A percentile compares a stretch with the other conserved stretches of the same genome.
phyloP scores from a whole-genome alignment of 768 basidiomycete species.

The Agrocybe praecox region DNA sequence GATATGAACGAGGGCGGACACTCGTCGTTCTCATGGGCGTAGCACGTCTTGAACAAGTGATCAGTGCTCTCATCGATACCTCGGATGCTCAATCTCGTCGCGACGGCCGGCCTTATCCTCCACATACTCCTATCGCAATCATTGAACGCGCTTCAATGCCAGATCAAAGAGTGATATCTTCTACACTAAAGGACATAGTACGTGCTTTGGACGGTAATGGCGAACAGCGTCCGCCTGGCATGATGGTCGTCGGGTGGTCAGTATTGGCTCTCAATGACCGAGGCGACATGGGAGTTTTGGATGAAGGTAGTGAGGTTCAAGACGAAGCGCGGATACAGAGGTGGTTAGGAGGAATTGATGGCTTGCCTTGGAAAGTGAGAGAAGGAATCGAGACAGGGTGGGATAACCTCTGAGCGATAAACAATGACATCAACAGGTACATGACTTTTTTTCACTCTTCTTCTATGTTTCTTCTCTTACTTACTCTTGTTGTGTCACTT shows the following conservation, averaged over 20 bases:
- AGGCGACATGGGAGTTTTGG: conserved; percentile 75
- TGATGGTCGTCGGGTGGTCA: conserved; percentile 95
- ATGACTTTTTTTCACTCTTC: conserved; percentile 1
- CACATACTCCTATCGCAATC: conserved; percentile 82
- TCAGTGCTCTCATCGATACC: conserved; percentile 53
- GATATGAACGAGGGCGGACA: conserved; percentile 81
- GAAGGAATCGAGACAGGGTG: conserved; percentile 61
- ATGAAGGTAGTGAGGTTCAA: conserved; percentile 43
- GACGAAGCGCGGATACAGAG: conserved; percentile 49
- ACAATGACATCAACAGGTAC: conserved; percentile 10
- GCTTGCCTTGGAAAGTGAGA: conserved; percentile 57
- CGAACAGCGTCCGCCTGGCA: conserved; percentile 92
- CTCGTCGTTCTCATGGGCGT: conserved; percentile 94
- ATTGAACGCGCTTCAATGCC: conserved; percentile 94
- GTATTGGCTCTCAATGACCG: conserved; percentile 71
- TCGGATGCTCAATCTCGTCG: conserved; percentile 22
- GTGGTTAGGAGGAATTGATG: conserved; percentile 62
- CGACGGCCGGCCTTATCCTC: conserved; percentile 64
- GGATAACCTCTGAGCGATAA: conserved; percentile 24
- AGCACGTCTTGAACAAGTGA: conserved; percentile 75
- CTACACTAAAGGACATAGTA: conserved; percentile 74
- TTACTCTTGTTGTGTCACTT: background rate
- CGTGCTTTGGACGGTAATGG: conserved; percentile 72
- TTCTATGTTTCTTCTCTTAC: background rate
- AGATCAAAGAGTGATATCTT: conserved; percentile 84